A percentile compares a stretch with the other conserved stretches of the same genome.
Evolutionary conservation across 139 green algal genomes (phyloP).

Genomic region (Tetradesmus obliquus): DNA sequence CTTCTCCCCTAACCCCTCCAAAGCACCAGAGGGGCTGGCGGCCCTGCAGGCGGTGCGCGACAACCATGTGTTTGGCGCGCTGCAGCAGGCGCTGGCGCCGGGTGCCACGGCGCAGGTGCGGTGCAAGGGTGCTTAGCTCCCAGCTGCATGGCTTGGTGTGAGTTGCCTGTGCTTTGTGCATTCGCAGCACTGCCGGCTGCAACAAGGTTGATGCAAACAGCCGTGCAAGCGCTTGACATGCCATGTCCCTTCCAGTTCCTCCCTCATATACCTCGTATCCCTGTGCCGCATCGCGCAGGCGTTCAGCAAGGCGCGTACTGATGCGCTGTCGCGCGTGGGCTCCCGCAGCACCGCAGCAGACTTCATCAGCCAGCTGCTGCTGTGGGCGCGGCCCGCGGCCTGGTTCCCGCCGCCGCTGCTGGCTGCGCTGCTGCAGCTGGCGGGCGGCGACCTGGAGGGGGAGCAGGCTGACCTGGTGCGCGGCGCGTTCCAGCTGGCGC

Average conservation of each 20-base stretch:
- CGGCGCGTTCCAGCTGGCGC: constrained; percentile 3
- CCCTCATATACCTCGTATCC: not conserved
- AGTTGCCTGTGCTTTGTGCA: not conserved
- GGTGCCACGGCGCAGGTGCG: constrained; percentile 2
- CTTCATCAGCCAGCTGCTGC: constrained; percentile 67
- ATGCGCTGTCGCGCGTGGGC: constrained; percentile 77
- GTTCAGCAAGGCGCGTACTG: constrained; percentile 36
- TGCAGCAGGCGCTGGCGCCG: constrained; percentile 36
- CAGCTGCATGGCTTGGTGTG: not conserved
- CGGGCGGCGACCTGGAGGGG: not conserved
- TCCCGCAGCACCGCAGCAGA: constrained; percentile 64
- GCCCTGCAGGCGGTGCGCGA: constrained; percentile 33
- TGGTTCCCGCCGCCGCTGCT: constrained; percentile 57
- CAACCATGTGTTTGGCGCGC: constrained; percentile 6
- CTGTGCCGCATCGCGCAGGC: not conserved
- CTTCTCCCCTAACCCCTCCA: not conserved
- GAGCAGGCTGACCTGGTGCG: constrained; percentile 20
- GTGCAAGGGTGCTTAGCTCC: not conserved
- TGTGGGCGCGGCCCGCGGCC: constrained; percentile 17
- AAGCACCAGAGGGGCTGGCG: not conserved
- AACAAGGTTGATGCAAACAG: not conserved
- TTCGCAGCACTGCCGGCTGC: not conserved
- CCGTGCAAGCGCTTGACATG: not conserved
- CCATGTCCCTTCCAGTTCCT: not conserved
- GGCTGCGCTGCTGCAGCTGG: constrained; percentile 59